Evolutionary conservation across 164 flowering plant species (phyloP).

Genomic region (Nelumbo lutea): DNA sequence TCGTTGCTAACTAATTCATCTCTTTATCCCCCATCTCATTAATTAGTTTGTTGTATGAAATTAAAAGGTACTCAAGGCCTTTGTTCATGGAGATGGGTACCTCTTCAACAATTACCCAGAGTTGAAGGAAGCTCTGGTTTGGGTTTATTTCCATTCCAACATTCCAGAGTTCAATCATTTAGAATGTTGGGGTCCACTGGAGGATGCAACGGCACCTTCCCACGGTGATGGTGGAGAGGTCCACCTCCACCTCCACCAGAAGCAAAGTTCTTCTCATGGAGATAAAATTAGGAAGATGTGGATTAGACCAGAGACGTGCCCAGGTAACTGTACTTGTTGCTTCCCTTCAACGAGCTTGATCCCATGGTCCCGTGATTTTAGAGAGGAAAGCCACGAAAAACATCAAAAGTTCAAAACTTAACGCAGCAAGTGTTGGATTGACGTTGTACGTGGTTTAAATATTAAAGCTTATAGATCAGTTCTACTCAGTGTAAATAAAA

Average conservation of each 20-base stretch:
- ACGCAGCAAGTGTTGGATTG: not conserved
- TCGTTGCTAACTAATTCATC: not conserved
- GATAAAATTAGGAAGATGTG: constrained; percentile 6
- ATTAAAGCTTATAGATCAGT: no score
- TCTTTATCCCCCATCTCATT: not conserved
- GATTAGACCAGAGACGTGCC: constrained; percentile 50
- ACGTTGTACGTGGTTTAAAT: no score
- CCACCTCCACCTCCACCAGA: not conserved
- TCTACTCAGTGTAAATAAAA: no score
- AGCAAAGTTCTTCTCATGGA: not conserved
- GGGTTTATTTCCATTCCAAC: constrained; percentile 97
- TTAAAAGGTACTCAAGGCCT: constrained; percentile 76
- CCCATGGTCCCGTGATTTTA: constrained; percentile 42
- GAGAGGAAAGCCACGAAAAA: not conserved
- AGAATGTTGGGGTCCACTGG: constrained; percentile 90
- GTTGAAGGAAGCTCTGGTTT: constrained; percentile 70
- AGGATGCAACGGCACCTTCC: constrained; percentile 41
- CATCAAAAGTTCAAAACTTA: not conserved
- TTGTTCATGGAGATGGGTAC: constrained; percentile 83
- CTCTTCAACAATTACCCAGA: constrained; percentile 71
- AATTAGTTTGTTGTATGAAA: not conserved
- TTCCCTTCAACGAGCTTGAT: constrained; percentile 60
- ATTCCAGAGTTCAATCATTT: constrained; percentile 71
- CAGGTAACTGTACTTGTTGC: constrained; percentile 62
- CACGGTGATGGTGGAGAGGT: constrained; percentile 1